Percentiles rank a stretch among this genome's conserved stretches.
These are phyloP conservation scores for Phyllosticta citribraziliensis DNA, from an alignment of 2,329 filamentous ascomycete genomes.

Conservation along the genomic window DNA sequence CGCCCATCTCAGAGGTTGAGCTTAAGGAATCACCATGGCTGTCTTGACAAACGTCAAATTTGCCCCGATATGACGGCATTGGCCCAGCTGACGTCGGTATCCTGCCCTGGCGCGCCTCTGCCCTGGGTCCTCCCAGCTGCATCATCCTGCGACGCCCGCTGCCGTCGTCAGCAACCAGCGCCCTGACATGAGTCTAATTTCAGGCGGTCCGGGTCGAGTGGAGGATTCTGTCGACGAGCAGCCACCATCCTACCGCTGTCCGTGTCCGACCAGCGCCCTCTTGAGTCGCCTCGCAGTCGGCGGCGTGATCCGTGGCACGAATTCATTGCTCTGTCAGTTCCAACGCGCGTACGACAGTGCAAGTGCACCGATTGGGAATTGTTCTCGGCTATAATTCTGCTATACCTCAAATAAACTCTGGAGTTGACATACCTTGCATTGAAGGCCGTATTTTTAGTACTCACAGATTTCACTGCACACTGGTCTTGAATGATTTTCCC, in stretches of 20 bases:
- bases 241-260: background rate
- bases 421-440: background rate
- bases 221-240: background rate
- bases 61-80: background rate
- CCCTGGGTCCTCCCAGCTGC: background rate
- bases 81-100: background rate
- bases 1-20: background rate
- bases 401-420: background rate
- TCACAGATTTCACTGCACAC: background rate
- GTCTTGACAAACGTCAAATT: background rate
- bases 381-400: background rate
- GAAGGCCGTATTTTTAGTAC: background rate
- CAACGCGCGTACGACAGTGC: background rate
- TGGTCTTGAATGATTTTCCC: background rate
- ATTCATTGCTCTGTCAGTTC: too few species aligned
- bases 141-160: background rate
- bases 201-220: background rate
- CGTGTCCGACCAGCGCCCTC: background rate
- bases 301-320: background rate
- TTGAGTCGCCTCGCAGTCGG: background rate
- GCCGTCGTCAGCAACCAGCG: background rate
- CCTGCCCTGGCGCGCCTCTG: background rate
- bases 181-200: background rate
- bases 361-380: background rate
- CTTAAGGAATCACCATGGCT: background rate